These are phyloP conservation scores for Leonotis leonurus DNA, from an alignment of 257 asterid species.

Conservation along the genomic window DNA sequence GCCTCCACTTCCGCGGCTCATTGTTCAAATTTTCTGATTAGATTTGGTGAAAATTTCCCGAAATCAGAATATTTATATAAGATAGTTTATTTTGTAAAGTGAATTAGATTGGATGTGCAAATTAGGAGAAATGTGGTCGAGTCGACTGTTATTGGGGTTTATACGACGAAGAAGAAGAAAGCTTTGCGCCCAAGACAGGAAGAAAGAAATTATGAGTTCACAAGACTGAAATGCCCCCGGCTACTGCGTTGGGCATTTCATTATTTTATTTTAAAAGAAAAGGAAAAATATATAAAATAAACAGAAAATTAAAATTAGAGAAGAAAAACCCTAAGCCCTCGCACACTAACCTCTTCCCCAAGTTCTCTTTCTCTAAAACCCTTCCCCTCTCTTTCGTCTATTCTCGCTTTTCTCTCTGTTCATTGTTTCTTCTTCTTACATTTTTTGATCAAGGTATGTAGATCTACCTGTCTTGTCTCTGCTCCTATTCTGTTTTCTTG, in stretches of 20 bases:
- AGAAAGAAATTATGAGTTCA: not conserved
- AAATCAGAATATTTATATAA: not conserved
- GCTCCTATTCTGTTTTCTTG: not conserved
- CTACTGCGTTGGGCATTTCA: too few relatives aligned
- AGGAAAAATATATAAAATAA: not conserved
- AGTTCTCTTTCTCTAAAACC: constrained; percentile 25
- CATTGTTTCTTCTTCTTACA: not conserved
- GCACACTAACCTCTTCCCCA: constrained; percentile 33
- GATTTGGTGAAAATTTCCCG: not conserved
- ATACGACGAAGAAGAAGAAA: constrained; percentile 16
- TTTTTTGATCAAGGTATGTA: constrained; percentile 13
- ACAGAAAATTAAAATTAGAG: not conserved
- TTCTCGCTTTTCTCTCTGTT: not conserved
- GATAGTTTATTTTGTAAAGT: not conserved
- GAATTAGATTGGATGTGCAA: constrained; percentile 6
- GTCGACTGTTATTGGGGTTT: constrained; percentile 5
- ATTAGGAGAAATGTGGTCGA: constrained; percentile 7
- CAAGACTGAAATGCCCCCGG: constrained; percentile 21
- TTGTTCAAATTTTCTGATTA: constrained; percentile 9
- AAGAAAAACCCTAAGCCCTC: constrained; percentile 19
- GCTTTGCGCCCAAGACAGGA: constrained; percentile 39
- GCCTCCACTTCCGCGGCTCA: constrained; percentile 99
- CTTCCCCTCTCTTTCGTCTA: not conserved
- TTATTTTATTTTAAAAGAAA: too few relatives aligned
- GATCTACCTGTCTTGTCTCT: constrained; percentile 1